A percentile compares a stretch with the other conserved stretches of the same genome.
Conservation (phyloP, 768 basidiomycete genomes). For the Collybiopsis confluens region DNA sequence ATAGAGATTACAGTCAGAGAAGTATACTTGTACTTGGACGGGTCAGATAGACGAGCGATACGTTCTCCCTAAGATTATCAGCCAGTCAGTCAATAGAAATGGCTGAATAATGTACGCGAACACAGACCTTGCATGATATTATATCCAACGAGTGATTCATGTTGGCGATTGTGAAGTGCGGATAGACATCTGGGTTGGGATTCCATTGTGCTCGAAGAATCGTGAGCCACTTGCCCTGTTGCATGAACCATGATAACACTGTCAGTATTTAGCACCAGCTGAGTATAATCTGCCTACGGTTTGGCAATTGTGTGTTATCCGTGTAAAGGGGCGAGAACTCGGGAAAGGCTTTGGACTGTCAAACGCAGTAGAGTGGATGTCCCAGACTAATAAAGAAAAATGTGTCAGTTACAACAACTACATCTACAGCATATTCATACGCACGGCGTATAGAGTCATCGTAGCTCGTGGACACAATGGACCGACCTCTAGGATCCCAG, state of each 20-base stretch:
- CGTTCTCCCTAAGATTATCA: slow-evolving; percentile 60
- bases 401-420: slow-evolving; percentile 22
- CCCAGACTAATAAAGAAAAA: slow-evolving; percentile 58
- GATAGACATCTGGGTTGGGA: slow-evolving; percentile 72
- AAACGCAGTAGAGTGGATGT: slow-evolving; percentile 52
- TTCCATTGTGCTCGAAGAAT: slow-evolving; percentile 76
- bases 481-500: slow-evolving; percentile 79
- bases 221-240: slow-evolving; percentile 79
- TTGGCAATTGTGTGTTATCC: slow-evolving; percentile 72
- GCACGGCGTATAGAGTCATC: slow-evolving; percentile 71
- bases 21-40: slow-evolving; percentile 36
- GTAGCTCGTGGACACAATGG: slow-evolving; percentile 81
- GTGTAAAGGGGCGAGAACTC: slow-evolving; percentile 58
- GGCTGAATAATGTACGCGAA: neutral
- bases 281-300: slow-evolving; percentile 47
- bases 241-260: neutral
- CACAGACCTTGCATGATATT: slow-evolving; percentile 58
- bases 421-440: neutral
- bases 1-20: neutral
- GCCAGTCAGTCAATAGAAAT: neutral
- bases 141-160: slow-evolving; percentile 79
- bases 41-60: slow-evolving; percentile 59
- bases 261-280: neutral
- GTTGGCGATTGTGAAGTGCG: slow-evolving; percentile 79
- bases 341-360: slow-evolving; percentile 46